Evolutionary conservation across 2,329 filamentous ascomycete species (phyloP).

Genomic region (Fusarium denticulatum): DNA sequence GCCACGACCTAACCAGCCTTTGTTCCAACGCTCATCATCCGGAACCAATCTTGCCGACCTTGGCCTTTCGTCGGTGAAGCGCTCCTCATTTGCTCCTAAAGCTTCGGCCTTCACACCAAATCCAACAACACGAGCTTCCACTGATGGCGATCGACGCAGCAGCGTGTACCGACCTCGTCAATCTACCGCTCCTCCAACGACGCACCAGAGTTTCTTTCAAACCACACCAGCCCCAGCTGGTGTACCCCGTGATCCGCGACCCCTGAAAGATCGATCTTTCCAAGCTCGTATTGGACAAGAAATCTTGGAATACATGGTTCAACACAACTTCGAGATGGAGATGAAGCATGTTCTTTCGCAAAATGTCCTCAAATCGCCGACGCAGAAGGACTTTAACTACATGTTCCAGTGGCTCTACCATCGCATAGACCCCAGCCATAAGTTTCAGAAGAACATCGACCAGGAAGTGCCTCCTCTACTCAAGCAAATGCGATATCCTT

Average conservation of each 20-base stretch:
- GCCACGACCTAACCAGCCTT: conserved; percentile 83
- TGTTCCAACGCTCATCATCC: conserved; percentile 86
- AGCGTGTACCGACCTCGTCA: conserved; percentile 81
- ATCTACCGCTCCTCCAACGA: conserved; percentile 73
- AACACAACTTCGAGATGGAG: conserved; percentile 97
- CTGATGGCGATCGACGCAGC: conserved; percentile 72
- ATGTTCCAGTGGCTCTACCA: conserved; percentile 99
- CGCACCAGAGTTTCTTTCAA: conserved; percentile 94
- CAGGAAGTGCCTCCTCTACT: conserved; percentile 92
- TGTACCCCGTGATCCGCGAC: conserved; percentile 85
- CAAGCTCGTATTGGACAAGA: conserved; percentile 88
- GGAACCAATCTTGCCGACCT: conserved; percentile 82
- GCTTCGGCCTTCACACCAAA: conserved; percentile 68
- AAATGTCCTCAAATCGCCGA: conserved; percentile 92
- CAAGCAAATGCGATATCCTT: conserved; percentile 94
- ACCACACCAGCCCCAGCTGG: conserved; percentile 84
- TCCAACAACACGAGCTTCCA: conserved; percentile 54
- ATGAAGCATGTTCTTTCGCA: conserved; percentile 94
- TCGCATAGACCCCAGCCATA: conserved; percentile 92
- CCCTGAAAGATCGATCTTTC: conserved; percentile 82
- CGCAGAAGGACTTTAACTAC: conserved; percentile 96
- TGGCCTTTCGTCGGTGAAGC: conserved; percentile 84
- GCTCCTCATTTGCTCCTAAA: conserved; percentile 82
- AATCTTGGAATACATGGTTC: conserved; percentile 87
- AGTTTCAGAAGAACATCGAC: conserved; percentile 94